Evolutionary conservation across 805 yeast species (phyloP).

Genomic region (Barnettozyma pratensis): DNA sequence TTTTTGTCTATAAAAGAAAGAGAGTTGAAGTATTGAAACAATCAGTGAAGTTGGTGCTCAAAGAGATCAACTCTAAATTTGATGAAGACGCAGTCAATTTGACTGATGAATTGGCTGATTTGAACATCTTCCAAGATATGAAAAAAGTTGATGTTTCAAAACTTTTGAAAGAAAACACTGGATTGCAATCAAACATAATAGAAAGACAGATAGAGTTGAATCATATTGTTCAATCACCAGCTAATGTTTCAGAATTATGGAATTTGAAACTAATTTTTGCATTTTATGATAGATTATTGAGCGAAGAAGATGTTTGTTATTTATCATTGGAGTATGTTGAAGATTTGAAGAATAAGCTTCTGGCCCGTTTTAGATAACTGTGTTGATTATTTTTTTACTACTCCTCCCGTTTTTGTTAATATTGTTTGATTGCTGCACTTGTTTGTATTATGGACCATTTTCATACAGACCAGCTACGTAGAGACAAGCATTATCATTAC

Average conservation of each 20-base stretch:
- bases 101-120: constrained; percentile 6
- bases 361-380: constrained; percentile 17
- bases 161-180: constrained; percentile 11
- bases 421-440: too few relatives aligned
- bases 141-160: constrained; percentile 16
- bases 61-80: constrained; percentile 18
- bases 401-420: too few relatives aligned
- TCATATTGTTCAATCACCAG: constrained; percentile 37
- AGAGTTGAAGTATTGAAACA: constrained; percentile 26
- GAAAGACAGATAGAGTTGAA: constrained; percentile 53
- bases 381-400: too few relatives aligned
- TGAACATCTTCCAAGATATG: constrained; percentile 13
- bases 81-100: constrained; percentile 5
- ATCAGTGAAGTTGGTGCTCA: constrained; percentile 27
- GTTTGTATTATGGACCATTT: too few relatives aligned
- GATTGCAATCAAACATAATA: constrained; percentile 38
- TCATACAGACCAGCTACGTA: too few relatives aligned
- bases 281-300: constrained; percentile 43
- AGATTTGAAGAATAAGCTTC: constrained; percentile 40
- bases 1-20: constrained; percentile 46
- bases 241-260: constrained; percentile 52
- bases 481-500: too few relatives aligned
- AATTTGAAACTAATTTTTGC: constrained; percentile 57
- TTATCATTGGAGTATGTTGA: constrained; percentile 49
- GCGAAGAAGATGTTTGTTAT: constrained; percentile 33